phyloP scores from a whole-genome alignment of 495 filamentous ascomycete species.

The Pyrenopolyporus hunteri region DNA sequence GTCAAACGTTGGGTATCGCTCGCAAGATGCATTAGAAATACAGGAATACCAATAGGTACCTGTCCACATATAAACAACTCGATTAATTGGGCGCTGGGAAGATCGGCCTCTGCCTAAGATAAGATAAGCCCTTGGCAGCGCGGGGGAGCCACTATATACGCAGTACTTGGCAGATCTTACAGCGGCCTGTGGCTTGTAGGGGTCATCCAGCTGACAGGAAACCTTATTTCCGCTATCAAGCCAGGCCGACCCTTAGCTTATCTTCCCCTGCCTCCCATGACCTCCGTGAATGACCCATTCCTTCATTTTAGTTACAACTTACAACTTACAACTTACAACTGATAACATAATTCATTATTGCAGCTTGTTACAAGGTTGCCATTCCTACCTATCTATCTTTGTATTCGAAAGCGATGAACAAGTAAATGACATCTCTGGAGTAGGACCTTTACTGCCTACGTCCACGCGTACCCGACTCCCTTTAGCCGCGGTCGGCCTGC shows the following conservation, averaged over 20 bases:
- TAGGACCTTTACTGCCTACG: slow-evolving; percentile 23
- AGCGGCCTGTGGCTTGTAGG: slow-evolving; percentile 22
- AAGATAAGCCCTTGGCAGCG: no score
- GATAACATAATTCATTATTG: slow-evolving; percentile 1
- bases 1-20: no score
- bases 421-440: slow-evolving; percentile 10
- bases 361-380: neutral
- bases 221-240: no score
- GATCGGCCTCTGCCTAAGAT: no score
- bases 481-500: slow-evolving; percentile 1
- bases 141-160: slow-evolving; percentile 8
- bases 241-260: no score
- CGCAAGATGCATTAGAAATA: no score
- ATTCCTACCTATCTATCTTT: no score
- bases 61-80: no score
- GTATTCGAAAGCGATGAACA: slow-evolving; percentile 18
- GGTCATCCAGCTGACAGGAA: slow-evolving; percentile 6
- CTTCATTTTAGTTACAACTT: slow-evolving; percentile 1
- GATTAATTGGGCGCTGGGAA: no score
- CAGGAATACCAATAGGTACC: no score
- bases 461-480: neutral
- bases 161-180: slow-evolving; percentile 25
- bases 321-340: no score
- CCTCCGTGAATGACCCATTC: slow-evolving; percentile 23
- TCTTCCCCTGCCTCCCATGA: slow-evolving; percentile 14